Evolutionary conservation across 805 yeast genomes (phyloP).

Genomic region (Kodamaea lidongshanica): DNA sequence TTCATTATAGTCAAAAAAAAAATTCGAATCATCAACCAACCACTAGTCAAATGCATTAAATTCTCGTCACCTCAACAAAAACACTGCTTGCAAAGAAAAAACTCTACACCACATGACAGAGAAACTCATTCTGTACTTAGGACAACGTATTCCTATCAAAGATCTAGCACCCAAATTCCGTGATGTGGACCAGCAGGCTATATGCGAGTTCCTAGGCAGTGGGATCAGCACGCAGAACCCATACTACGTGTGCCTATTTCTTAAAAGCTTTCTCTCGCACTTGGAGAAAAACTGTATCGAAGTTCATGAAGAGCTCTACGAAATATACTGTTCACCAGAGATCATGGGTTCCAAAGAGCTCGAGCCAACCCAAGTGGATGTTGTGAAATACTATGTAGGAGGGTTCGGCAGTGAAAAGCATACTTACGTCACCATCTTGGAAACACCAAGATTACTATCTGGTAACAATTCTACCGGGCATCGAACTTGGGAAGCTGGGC

Average conservation of each 20-base stretch:
- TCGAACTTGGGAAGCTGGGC: slow-evolving; percentile 92
- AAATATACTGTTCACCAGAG: slow-evolving; percentile 25
- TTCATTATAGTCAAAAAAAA: too few relatives aligned
- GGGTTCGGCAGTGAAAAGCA: slow-evolving; percentile 13
- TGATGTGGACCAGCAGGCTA: background rate
- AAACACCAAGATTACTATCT: slow-evolving; percentile 58
- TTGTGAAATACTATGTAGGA: slow-evolving; percentile 28
- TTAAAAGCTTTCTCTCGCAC: slow-evolving; percentile 35
- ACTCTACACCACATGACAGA: too few relatives aligned
- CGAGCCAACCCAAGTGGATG: slow-evolving; percentile 34
- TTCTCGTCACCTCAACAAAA: too few relatives aligned
- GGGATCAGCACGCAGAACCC: slow-evolving; percentile 36
- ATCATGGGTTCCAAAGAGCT: slow-evolving; percentile 28
- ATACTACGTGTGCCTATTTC: slow-evolving; percentile 43
- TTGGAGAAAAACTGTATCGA: slow-evolving; percentile 25
- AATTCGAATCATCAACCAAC: too few relatives aligned
- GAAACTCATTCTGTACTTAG: too few relatives aligned
- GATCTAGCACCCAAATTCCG: too few relatives aligned
- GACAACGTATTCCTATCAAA: too few relatives aligned
- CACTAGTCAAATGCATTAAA: too few relatives aligned
- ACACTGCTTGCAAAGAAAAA: too few relatives aligned
- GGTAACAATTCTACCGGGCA: slow-evolving; percentile 83
- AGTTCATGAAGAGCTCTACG: slow-evolving; percentile 39
- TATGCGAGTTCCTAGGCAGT: background rate
- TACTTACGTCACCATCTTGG: slow-evolving; percentile 37